A percentile compares a stretch with the other conserved stretches of the same genome.
Evolutionary conservation across 495 filamentous ascomycete species (phyloP).

Genomic region (Amorphotheca resinae): DNA sequence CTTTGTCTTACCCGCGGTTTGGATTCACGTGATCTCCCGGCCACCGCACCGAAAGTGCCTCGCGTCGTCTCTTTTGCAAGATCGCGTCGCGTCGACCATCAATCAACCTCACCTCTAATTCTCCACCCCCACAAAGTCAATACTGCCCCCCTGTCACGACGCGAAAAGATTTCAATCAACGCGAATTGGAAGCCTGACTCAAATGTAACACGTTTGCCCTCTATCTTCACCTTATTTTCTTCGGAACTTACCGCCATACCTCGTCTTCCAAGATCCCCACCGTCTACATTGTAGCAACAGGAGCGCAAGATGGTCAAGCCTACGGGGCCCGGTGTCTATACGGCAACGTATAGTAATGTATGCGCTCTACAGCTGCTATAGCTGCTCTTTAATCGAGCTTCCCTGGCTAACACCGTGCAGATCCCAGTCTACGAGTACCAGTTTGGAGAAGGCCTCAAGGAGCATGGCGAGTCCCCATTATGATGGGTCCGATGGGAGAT

Average conservation of each 20-base stretch:
- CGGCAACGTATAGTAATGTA: slow-evolving; percentile 91
- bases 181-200: no score
- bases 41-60: no score
- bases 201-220: no score
- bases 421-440: slow-evolving; percentile 87
- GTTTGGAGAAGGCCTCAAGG: slow-evolving; percentile 54
- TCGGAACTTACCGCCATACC: not conserved
- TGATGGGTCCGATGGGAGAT: not conserved
- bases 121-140: no score
- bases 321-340: slow-evolving; percentile 43
- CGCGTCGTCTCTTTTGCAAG: no score
- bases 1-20: no score
- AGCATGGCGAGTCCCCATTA: slow-evolving; percentile 30
- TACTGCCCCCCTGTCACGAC: no score
- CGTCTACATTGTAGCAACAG: not conserved
- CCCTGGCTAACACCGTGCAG: slow-evolving; percentile 27
- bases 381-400: not conserved
- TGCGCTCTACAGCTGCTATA: slow-evolving; percentile 1
- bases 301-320: slow-evolving; percentile 19
- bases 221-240: no score
- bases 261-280: not conserved
- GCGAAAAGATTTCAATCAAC: no score
- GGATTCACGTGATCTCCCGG: no score
- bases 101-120: no score
- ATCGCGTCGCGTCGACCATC: no score